phyloP scores from a whole-genome alignment of 1,284 basidiomycete genomes.

The Caloboletus firmus region DNA sequence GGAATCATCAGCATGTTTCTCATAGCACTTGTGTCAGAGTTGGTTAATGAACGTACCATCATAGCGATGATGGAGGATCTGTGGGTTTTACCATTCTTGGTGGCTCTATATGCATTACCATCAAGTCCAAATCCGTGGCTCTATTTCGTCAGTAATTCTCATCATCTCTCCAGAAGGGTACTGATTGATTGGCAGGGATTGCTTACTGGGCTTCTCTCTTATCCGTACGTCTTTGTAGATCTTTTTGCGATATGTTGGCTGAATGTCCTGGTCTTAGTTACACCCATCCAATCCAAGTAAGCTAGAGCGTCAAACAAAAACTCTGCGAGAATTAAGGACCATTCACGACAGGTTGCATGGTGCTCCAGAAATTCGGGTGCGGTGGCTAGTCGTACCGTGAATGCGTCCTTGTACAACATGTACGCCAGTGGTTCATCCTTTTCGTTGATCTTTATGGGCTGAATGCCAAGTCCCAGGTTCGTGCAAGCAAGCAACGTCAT shows the following conservation, averaged over 20 bases:
- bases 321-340: neutral
- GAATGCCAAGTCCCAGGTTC: slow-evolving; percentile 29
- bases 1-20: slow-evolving; percentile 46
- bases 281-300: slow-evolving; percentile 40
- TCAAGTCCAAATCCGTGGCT: slow-evolving; percentile 13
- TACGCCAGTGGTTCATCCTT: slow-evolving; percentile 2
- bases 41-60: slow-evolving; percentile 45
- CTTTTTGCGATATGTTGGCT: slow-evolving; percentile 7
- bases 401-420: slow-evolving; percentile 59
- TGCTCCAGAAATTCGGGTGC: slow-evolving; percentile 56
- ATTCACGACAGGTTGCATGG: slow-evolving; percentile 46
- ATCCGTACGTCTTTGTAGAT: neutral
- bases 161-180: neutral
- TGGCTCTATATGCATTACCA: slow-evolving; percentile 15
- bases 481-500: slow-evolving; percentile 48
- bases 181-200: slow-evolving; percentile 10
- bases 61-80: slow-evolving; percentile 50
- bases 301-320: neutral
- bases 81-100: slow-evolving; percentile 42
- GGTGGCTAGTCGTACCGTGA: slow-evolving; percentile 55
- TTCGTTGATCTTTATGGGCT: neutral
- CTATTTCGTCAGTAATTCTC: slow-evolving; percentile 8
- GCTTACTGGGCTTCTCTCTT: slow-evolving; percentile 17
- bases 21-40: slow-evolving; percentile 48
- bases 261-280: slow-evolving; percentile 7